These are phyloP conservation scores for Mrakia hoshinonis DNA, from an alignment of 768 basidiomycete genomes.

Conservation along the genomic window DNA sequence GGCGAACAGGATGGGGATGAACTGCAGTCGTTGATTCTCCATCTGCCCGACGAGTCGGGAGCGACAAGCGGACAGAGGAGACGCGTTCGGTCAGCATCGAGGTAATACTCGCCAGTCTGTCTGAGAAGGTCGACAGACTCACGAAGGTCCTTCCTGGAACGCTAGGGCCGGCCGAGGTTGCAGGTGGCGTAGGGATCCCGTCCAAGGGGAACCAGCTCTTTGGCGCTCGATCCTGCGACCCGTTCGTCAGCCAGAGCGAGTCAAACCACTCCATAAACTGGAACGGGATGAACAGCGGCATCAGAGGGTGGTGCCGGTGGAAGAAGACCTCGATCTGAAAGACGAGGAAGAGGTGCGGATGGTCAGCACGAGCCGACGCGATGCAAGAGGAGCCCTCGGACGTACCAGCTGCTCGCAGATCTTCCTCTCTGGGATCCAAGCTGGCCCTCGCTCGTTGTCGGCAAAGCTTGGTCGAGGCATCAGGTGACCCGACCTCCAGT, in stretches of 20 bases:
- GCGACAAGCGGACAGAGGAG: neutral
- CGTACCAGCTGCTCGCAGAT: slow-evolving; percentile 4
- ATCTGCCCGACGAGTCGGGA: neutral
- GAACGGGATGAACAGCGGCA: slow-evolving; percentile 7
- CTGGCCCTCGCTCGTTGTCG: neutral
- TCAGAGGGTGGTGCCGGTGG: slow-evolving; percentile 5
- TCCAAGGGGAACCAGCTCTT: slow-evolving; percentile 4
- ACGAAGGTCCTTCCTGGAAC: neutral
- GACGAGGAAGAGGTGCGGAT: neutral
- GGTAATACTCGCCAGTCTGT: neutral
- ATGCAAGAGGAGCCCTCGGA: neutral
- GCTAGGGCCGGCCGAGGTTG: neutral
- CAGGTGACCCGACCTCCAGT: neutral
- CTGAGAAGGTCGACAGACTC: neutral
- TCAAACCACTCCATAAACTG: neutral
- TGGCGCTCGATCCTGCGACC: neutral
- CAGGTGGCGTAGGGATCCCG: neutral
- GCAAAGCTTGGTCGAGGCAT: neutral
- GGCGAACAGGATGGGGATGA: slow-evolving; percentile 19
- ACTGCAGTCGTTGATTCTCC: slow-evolving; percentile 9
- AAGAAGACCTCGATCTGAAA: slow-evolving; percentile 21
- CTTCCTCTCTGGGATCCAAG: neutral
- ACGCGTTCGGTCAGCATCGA: neutral
- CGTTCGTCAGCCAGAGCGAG: neutral
- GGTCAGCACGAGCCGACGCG: neutral